Conservation (phyloP, 2,329 filamentous ascomycete species). For the Sphaerulina vaccinii region DNA sequence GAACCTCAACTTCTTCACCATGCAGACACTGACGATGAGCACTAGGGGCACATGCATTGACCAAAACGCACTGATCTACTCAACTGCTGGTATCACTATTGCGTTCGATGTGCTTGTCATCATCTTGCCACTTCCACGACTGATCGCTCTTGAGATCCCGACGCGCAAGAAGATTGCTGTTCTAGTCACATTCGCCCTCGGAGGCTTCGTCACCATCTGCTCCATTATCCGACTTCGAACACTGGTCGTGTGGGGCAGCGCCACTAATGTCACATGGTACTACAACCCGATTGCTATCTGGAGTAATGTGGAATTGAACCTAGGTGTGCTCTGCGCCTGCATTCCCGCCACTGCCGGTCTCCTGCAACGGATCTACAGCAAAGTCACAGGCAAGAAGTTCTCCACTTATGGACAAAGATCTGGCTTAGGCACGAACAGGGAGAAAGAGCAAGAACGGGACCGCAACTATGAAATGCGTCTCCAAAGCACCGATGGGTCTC, state of each 20-base stretch:
- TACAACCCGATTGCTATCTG: slow-evolving; percentile 28
- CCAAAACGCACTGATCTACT: slow-evolving; percentile 22
- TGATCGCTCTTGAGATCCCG: slow-evolving; percentile 18
- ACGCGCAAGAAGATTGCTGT: slow-evolving; percentile 26
- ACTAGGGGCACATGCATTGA: slow-evolving; percentile 26
- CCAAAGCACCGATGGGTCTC: slow-evolving; percentile 5
- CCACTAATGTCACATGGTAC: slow-evolving; percentile 22
- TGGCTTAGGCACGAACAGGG: slow-evolving; percentile 3
- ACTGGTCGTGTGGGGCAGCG: slow-evolving; percentile 18
- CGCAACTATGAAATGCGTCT: slow-evolving; percentile 15
- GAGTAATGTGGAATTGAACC: slow-evolving; percentile 25
- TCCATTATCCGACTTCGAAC: slow-evolving; percentile 24
- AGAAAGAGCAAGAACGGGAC: slow-evolving; percentile 7
- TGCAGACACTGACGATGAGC: background rate
- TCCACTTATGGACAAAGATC: slow-evolving; percentile 12
- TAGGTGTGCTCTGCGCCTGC: slow-evolving; percentile 28
- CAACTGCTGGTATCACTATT: slow-evolving; percentile 25
- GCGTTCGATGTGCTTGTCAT: slow-evolving; percentile 25
- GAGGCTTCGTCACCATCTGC: slow-evolving; percentile 27
- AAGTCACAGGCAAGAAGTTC: slow-evolving; percentile 18
- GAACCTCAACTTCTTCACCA: too few species aligned
- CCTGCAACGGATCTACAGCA: slow-evolving; percentile 18
- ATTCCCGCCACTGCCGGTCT: slow-evolving; percentile 27
- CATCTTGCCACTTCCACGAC: slow-evolving; percentile 26
- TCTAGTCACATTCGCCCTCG: slow-evolving; percentile 26